A percentile compares a stretch with the other conserved stretches of the same genome.
Evolutionary conservation across 495 filamentous ascomycete genomes (phyloP).

Genomic region (Lophium mytilinum): DNA sequence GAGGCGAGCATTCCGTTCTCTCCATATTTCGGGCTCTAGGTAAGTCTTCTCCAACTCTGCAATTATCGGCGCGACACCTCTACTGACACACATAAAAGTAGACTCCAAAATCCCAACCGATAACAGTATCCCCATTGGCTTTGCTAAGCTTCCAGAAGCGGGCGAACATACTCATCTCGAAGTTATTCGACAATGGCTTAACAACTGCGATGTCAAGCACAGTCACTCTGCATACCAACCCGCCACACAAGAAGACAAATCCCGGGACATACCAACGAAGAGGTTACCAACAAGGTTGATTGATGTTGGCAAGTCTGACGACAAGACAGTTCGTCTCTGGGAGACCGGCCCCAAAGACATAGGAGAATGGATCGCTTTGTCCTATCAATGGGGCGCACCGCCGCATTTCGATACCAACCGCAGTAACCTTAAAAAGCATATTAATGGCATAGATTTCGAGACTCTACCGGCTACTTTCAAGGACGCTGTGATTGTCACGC

Average conservation of each 20-base stretch:
- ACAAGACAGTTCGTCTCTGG: not conserved
- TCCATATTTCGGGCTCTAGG: not conserved
- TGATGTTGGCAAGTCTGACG: conserved; percentile 18
- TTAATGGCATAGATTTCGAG: not conserved
- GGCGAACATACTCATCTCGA: not conserved
- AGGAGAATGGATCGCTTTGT: not conserved
- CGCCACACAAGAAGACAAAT: no score
- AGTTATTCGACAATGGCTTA: conserved; percentile 10
- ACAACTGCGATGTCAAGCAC: conserved; percentile 13
- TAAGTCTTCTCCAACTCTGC: not conserved
- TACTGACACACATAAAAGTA: no score
- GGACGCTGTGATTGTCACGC: conserved; percentile 3
- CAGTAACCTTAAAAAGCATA: not conserved
- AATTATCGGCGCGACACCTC: no score
- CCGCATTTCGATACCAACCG: not conserved
- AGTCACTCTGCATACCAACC: not conserved
- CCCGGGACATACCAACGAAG: not conserved
- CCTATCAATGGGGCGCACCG: not conserved
- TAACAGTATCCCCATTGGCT: not conserved
- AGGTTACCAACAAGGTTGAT: conserved; percentile 26
- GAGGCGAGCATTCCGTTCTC: not conserved
- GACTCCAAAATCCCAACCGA: no score
- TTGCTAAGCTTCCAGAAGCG: not conserved
- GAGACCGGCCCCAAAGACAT: not conserved
- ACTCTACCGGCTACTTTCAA: conserved; percentile 6